Percentiles rank a stretch among this genome's conserved stretches.
Evolutionary conservation across 805 yeast genomes (phyloP).

Genomic region (Myxozyma neotropica): DNA sequence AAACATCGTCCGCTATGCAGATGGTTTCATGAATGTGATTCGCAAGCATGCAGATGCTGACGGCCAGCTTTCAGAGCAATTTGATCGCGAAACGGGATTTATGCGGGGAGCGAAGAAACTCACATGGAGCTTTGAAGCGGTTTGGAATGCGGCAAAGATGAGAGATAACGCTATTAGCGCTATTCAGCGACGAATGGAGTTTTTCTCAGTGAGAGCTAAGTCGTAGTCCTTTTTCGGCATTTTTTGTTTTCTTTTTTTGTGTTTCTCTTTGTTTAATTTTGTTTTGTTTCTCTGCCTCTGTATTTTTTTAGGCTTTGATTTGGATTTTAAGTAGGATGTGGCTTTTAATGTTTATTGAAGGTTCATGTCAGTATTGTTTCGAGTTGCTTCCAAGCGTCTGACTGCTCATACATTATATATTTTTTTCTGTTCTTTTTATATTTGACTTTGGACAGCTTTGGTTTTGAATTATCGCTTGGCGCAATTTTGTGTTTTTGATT

Average conservation of each 20-base stretch:
- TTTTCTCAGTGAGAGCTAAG: slow-evolving; percentile 4
- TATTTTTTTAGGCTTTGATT: too few relatives aligned
- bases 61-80: slow-evolving; percentile 87
- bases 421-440: not conserved
- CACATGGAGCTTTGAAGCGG: slow-evolving; percentile 89
- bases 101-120: slow-evolving; percentile 85
- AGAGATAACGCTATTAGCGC: slow-evolving; percentile 8
- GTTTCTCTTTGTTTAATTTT: not conserved
- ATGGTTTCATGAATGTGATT: slow-evolving; percentile 52
- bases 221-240: not conserved
- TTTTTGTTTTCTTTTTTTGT: not conserved
- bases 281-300: not conserved
- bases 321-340: not conserved
- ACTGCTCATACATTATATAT: slow-evolving; percentile 1
- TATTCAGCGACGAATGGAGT: slow-evolving; percentile 1
- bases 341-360: not conserved
- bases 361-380: not conserved
- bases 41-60: slow-evolving; percentile 54
- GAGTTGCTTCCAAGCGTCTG: not conserved
- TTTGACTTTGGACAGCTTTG: slow-evolving; percentile 2
- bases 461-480: not conserved
- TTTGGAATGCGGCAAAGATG: slow-evolving; percentile 62
- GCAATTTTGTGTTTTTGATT: not conserved
- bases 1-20: slow-evolving; percentile 46
- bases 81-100: slow-evolving; percentile 75